These are phyloP conservation scores for Chamaecrista fasciculata DNA, from an alignment of 306 rosid species.

Conservation along the genomic window DNA sequence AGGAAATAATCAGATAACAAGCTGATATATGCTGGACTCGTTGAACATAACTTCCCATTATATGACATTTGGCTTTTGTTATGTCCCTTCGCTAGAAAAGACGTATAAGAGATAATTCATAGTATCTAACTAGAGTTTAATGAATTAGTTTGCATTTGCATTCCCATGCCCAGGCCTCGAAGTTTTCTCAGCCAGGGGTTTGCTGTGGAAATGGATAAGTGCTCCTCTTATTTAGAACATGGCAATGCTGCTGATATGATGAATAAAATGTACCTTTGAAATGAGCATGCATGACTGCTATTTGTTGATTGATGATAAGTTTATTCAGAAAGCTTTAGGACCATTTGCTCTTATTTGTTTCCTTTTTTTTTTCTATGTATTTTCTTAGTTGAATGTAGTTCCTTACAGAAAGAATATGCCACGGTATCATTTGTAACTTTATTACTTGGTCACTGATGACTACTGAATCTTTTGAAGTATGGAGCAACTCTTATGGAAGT, in stretches of 20 bases:
- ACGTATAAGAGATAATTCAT: background rate
- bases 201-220: background rate
- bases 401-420: slow-evolving; percentile 5
- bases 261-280: background rate
- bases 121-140: background rate
- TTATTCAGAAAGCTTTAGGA: background rate
- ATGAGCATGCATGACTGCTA: background rate
- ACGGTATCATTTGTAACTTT: slow-evolving; percentile 19
- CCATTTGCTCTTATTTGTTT: background rate
- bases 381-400: background rate
- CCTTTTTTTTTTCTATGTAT: background rate
- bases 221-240: background rate
- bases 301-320: slow-evolving; percentile 2
- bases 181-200: background rate
- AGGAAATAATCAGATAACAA: background rate
- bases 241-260: background rate
- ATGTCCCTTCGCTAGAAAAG: background rate
- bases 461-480: slow-evolving; percentile 42
- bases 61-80: background rate
- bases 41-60: background rate
- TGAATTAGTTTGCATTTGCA: background rate
- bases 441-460: slow-evolving; percentile 24
- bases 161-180: background rate
- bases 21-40: background rate
- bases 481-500: slow-evolving; percentile 78